Base-by-base conservation (phyloP, 805 yeast species). In the Ogataea degrootiae region DNA sequence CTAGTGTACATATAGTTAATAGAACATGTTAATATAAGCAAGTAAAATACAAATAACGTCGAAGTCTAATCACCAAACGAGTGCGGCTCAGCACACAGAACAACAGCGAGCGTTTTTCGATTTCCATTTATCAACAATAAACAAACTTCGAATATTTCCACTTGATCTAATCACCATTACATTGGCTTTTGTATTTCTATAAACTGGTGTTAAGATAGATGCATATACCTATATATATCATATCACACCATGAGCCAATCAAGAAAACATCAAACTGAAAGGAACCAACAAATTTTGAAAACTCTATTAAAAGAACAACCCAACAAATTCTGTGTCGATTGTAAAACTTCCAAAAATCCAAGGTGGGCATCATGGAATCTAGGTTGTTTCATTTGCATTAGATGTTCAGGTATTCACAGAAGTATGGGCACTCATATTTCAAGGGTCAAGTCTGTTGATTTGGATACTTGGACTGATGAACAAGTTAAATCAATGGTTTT, bases 331-430 rank as follows among this genome's bases (percentile, higher is more conserved):
- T 92, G 99, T 66, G 96, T 91, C 2, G 99, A 92, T 67, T 92
- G 99, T 69, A 92, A 94, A 66, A 76, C 82, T 0, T 77, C 92
- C 14, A 77, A 85, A 34, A 96, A 92, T 66, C 99, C 99, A 21
- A 77, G 98, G 46, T 92, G 99, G 99, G 97, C 98, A 11, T 84
- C 95, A 17, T 92, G 97, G 97, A 90, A 85, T 57, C 67, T 92
- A 45, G 99, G 99, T 22, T 81, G 94, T 47, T 91, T 94, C 60
- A 78, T 92, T 38, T 92, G 99, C 67, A 92, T 92, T 54, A 76
- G 94, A 58, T 92, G 99, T 67, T 91, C 97, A 1, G 99, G 99
- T 1, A 86, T 92, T 52, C 99, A 92, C 65, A 76, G 98, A 62
- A 80, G 92, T 44, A 82, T 92, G 84, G 98, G 99, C 1, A 91